Percentiles rank a stretch among this genome's conserved stretches.
Evolutionary conservation across 768 basidiomycete genomes (phyloP).

Genomic region (Hygrophoropsis aurantiaca): DNA sequence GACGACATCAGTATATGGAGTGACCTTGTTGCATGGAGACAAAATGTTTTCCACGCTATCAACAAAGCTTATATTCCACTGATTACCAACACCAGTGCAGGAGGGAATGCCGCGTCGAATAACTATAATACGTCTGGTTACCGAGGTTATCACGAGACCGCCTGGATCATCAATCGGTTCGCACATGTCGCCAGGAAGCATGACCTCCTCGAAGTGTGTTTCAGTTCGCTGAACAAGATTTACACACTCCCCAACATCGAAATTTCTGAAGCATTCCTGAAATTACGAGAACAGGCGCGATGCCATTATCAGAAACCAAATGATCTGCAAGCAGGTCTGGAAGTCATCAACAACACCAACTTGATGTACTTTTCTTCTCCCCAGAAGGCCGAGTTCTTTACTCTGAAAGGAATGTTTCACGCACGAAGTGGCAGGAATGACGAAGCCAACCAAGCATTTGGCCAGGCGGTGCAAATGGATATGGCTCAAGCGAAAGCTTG

Average conservation of each 20-base stretch:
- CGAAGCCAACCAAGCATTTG: constrained; percentile 89
- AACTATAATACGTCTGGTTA: constrained; percentile 85
- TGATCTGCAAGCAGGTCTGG: constrained; percentile 90
- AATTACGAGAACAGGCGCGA: constrained; percentile 96
- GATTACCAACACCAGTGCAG: constrained; percentile 59
- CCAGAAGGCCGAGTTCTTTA: constrained; percentile 99
- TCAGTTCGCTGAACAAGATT: constrained; percentile 92
- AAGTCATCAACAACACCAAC: constrained; percentile 99
- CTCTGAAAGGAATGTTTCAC: constrained; percentile 98
- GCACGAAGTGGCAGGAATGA: constrained; percentile 82
- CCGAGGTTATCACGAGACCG: constrained; percentile 97
- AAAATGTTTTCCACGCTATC: constrained; percentile 96
- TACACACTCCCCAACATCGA: constrained; percentile 99
- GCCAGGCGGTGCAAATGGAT: constrained; percentile 95
- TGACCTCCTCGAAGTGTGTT: constrained; percentile 93
- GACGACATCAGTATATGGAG: constrained; percentile 99
- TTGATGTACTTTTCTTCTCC: constrained; percentile 92
- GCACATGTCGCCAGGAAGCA: constrained; percentile 98
- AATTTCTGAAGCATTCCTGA: constrained; percentile 98
- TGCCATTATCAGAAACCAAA: constrained; percentile 96
- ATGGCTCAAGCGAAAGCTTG: constrained; percentile 94
- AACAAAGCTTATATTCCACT: constrained; percentile 95
- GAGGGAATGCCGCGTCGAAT: constrained; percentile 46
- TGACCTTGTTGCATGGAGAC: constrained; percentile 98
- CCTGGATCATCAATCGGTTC: constrained; percentile 99